Percentiles rank a stretch among this genome's conserved stretches.
Evolutionary conservation across 2,329 filamentous ascomycete genomes (phyloP).

Genomic region (Volutella citrinella): DNA sequence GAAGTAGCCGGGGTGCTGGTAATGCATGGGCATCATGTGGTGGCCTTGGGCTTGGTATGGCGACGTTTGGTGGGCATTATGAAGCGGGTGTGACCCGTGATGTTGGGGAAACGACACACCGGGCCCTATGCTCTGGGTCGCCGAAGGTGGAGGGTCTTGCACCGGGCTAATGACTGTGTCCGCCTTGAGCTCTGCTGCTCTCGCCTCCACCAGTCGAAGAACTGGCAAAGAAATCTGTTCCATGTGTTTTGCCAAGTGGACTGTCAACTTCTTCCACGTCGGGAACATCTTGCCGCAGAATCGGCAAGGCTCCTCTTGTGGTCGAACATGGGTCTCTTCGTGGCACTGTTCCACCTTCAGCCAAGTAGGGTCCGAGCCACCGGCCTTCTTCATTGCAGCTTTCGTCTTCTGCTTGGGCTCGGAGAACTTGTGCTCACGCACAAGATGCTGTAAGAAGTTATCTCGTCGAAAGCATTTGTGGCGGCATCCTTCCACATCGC

Average conservation of each 20-base stretch:
- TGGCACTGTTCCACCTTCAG: constrained; percentile 75
- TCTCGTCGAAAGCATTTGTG: constrained; percentile 85
- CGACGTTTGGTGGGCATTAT: constrained; percentile 17
- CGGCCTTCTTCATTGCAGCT: constrained; percentile 59
- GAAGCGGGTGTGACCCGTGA: too few relatives aligned
- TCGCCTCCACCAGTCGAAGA: constrained; percentile 54
- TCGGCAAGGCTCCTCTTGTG: constrained; percentile 76
- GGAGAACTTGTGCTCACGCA: constrained; percentile 82
- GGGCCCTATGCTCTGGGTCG: too few relatives aligned
- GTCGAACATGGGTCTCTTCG: constrained; percentile 60
- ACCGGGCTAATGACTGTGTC: constrained; percentile 68
- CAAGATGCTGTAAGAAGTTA: constrained; percentile 90
- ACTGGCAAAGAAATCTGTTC: constrained; percentile 85
- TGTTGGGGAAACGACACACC: too few relatives aligned
- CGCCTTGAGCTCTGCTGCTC: constrained; percentile 46
- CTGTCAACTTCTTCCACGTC: constrained; percentile 89
- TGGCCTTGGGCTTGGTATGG: constrained; percentile 17
- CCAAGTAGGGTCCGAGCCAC: constrained; percentile 65
- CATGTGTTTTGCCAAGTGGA: constrained; percentile 94
- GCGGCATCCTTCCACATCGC: constrained; percentile 74
- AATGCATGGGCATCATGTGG: constrained; percentile 24
- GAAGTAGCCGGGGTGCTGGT: constrained; percentile 23
- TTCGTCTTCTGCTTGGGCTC: constrained; percentile 81
- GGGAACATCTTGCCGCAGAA: constrained; percentile 81
- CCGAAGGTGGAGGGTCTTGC: constrained; percentile 52